A percentile compares a stretch with the other conserved stretches of the same genome.
phyloP scores from a whole-genome alignment of 2,329 filamentous ascomycete genomes.

The Alternaria infectoria region DNA sequence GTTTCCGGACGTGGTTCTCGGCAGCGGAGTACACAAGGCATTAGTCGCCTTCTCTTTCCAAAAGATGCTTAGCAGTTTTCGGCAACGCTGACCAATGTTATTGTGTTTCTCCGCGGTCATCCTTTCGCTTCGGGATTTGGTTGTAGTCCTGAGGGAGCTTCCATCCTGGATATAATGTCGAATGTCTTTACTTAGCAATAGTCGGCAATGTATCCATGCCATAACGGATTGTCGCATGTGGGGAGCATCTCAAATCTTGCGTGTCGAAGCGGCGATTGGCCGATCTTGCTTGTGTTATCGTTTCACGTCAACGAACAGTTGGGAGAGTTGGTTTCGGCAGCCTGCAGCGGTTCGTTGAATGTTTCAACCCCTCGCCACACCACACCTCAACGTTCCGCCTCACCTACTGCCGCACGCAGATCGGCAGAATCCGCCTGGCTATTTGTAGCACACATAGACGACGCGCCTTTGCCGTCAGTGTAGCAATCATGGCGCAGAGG shows the following conservation, averaged over 20 bases:
- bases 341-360: slow-evolving; percentile 30
- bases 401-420: slow-evolving; percentile 29
- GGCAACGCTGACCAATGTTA: slow-evolving; percentile 13
- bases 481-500: slow-evolving; percentile 12
- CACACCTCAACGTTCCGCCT: slow-evolving; percentile 23
- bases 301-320: slow-evolving; percentile 29
- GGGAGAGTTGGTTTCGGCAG: slow-evolving; percentile 36
- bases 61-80: slow-evolving; percentile 24
- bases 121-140: slow-evolving; percentile 19
- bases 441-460: slow-evolving; percentile 33
- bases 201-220: slow-evolving; percentile 22
- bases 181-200: slow-evolving; percentile 31
- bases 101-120: slow-evolving; percentile 13
- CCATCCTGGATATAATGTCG: slow-evolving; percentile 27
- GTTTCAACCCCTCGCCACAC: slow-evolving; percentile 29
- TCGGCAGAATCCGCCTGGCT: slow-evolving; percentile 23
- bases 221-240: slow-evolving; percentile 23
- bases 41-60: slow-evolving; percentile 20
- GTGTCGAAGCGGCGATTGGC: slow-evolving; percentile 28
- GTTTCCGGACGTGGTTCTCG: slow-evolving; percentile 31
- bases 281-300: slow-evolving; percentile 23
- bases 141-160: slow-evolving; percentile 17
- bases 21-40: slow-evolving; percentile 30
- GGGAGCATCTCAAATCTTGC: slow-evolving; percentile 19
- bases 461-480: slow-evolving; percentile 25